Evolutionary conservation across 2,329 filamentous ascomycete genomes (phyloP), one percentile per base, ranked within the genome.

Genomic region (Septoria linicola): DNA sequence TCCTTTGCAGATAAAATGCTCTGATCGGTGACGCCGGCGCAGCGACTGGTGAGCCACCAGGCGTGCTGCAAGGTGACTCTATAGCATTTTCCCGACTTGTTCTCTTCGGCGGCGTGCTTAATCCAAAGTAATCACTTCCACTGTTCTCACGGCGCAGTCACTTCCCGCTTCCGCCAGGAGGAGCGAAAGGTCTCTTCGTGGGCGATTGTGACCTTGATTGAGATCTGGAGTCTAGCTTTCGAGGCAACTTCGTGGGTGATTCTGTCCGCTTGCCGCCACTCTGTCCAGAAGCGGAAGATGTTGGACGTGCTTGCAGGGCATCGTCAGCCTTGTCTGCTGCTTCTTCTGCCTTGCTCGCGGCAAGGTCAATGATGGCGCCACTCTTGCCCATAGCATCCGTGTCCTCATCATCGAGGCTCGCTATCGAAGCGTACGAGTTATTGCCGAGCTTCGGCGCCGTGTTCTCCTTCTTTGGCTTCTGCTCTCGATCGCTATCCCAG

Each of bases 371-470:
- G 48, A 62, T 58, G 2, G 57, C 59, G 27, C 63, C 63, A 21
- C 54, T 59, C 42, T 62, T 60, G 42, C 62, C 62, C 63, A 65
- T 65, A 13, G 63, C 62, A 51, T 65, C 63, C 8, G 60, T 61
- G 34, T 62, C 59, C 3, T 62, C 53, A 7, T 55, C 54, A 6
- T 58, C 46, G 2, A 54, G 47, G 14, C 44, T 49, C 2, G 51
- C 41, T 17, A 54, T 41, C 11, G 51, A 54, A 7, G 46, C 45
- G 27, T 50, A 54, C 5, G 35, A 43, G 8, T 49, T 25, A 13
- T 48, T 30, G 6, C 37, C 46, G 2, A 13, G 27, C 14, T 30
- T 17, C 3, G 46, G 40, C 16, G 39, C 30, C 16, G 39, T 37
- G 11, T 49, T 42, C 30, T 49, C 31, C 20, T 41, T 36, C 32